Percentiles rank a stretch among this genome's conserved stretches.
These are phyloP conservation scores for Fagopyrum esculentum DNA, from an alignment of 148 eudicot species.

Conservation along the genomic window DNA sequence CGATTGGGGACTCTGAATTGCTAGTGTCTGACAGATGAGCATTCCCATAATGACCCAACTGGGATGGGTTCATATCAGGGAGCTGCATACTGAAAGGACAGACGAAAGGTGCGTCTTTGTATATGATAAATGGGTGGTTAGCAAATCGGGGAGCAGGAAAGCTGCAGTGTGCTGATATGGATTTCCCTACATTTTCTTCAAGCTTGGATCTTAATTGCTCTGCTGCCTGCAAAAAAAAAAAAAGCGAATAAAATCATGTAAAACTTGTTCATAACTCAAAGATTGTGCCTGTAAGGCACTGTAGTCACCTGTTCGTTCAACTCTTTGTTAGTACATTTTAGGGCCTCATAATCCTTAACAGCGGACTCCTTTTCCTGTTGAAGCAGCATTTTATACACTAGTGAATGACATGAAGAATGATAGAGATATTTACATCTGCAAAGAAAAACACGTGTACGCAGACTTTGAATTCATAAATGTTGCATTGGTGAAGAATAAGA, in stretches of 20 bases:
- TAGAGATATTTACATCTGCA: not conserved
- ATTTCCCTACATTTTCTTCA: slow-evolving; percentile 22
- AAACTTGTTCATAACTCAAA: not conserved
- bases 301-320: slow-evolving; percentile 50
- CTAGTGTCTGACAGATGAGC: slow-evolving; percentile 8
- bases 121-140: slow-evolving; percentile 4
- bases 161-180: slow-evolving; percentile 10
- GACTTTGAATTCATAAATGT: not conserved
- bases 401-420: slow-evolving; percentile 1
- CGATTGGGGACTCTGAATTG: slow-evolving; percentile 12
- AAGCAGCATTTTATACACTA: slow-evolving; percentile 6
- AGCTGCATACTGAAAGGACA: slow-evolving; percentile 31
- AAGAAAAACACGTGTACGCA: not conserved
- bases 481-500: not conserved
- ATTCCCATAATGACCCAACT: slow-evolving; percentile 16
- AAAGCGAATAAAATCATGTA: not conserved
- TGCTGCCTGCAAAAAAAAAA: slow-evolving; percentile 33
- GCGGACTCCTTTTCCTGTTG: slow-evolving; percentile 51
- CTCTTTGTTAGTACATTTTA: slow-evolving; percentile 38
- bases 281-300: not conserved
- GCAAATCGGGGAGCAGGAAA: not conserved
- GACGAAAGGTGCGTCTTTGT: slow-evolving; percentile 2
- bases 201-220: slow-evolving; percentile 22
- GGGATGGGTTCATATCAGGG: slow-evolving; percentile 23
- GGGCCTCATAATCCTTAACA: slow-evolving; percentile 33